A percentile compares a stretch with the other conserved stretches of the same genome.
Conservation (phyloP, 2,329 filamentous ascomycete genomes). For the Thermothelomyces thermophilus region DNA sequence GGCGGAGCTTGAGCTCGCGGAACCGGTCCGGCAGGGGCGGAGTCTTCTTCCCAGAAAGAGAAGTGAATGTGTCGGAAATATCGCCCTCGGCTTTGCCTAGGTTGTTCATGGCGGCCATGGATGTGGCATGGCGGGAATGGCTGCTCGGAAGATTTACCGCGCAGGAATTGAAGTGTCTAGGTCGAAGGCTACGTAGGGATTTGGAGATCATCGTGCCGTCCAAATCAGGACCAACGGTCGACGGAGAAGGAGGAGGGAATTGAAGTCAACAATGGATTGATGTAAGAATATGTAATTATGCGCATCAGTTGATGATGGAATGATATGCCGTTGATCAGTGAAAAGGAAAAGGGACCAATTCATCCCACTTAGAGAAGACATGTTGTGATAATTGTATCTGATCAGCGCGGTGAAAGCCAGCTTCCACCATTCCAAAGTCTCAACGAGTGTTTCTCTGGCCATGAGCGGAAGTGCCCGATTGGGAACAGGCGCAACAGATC, state of each 20-base stretch:
- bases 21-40: conserved; percentile 49
- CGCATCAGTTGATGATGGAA: too few species aligned
- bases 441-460: too few species aligned
- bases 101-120: conserved; percentile 16
- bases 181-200: neutral
- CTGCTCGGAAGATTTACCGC: neutral
- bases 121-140: conserved; percentile 3
- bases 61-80: conserved; percentile 57
- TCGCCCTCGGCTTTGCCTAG: conserved; percentile 49
- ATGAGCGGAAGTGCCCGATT: conserved; percentile 12
- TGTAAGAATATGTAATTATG: too few species aligned
- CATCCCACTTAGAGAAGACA: too few species aligned
- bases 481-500: neutral
- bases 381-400: too few species aligned
- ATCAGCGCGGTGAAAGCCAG: too few species aligned
- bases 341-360: too few species aligned
- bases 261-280: too few species aligned
- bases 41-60: conserved; percentile 43
- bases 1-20: conserved; percentile 47
- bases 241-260: too few species aligned
- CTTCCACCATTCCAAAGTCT: too few species aligned
- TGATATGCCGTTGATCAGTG: too few species aligned
- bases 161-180: neutral
- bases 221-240: too few species aligned
- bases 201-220: neutral